Evolutionary conservation across 2,329 filamentous ascomycete genomes (phyloP).

Genomic region (Pseudovirgaria hyperparasitica): DNA sequence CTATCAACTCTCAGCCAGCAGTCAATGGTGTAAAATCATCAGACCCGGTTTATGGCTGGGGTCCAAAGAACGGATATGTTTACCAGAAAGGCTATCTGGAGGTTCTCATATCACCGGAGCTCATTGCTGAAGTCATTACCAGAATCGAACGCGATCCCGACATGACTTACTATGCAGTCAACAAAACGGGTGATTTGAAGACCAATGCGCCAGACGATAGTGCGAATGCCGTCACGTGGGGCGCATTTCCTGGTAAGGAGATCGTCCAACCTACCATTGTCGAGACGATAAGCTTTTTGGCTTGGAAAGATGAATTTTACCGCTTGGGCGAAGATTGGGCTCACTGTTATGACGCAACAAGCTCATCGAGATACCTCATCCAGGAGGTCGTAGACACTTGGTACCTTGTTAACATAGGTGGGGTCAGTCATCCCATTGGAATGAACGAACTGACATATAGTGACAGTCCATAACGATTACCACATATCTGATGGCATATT

Average conservation of each 20-base stretch:
- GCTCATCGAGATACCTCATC: conserved; percentile 67
- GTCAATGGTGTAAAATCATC: conserved; percentile 84
- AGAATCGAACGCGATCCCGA: conserved; percentile 69
- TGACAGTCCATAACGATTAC: conserved; percentile 93
- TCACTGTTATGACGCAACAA: conserved; percentile 68
- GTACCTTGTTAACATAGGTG: conserved; percentile 92
- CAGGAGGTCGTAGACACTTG: conserved; percentile 76
- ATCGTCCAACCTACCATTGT: conserved; percentile 99
- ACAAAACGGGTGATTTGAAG: conserved; percentile 65
- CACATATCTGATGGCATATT: conserved; percentile 73
- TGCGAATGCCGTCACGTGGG: conserved; percentile 98
- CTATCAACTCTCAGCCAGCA: conserved; percentile 94
- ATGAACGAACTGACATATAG: conserved; percentile 7
- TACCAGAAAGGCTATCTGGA: conserved; percentile 98
- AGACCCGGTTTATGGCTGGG: conserved; percentile 84
- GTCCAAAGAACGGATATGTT: conserved; percentile 86
- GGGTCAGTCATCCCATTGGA: conserved; percentile 19
- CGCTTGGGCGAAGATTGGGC: conserved; percentile 87
- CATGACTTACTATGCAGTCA: conserved; percentile 89
- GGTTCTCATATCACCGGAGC: conserved; percentile 67
- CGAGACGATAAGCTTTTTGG: conserved; percentile 91
- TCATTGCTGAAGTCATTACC: conserved; percentile 64
- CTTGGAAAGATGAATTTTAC: conserved; percentile 98
- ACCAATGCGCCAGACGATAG: conserved; percentile 78
- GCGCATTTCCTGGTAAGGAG: conserved; percentile 96